Conservation (phyloP, 495 filamentous ascomycete species). For the Neurospora hispaniola region DNA sequence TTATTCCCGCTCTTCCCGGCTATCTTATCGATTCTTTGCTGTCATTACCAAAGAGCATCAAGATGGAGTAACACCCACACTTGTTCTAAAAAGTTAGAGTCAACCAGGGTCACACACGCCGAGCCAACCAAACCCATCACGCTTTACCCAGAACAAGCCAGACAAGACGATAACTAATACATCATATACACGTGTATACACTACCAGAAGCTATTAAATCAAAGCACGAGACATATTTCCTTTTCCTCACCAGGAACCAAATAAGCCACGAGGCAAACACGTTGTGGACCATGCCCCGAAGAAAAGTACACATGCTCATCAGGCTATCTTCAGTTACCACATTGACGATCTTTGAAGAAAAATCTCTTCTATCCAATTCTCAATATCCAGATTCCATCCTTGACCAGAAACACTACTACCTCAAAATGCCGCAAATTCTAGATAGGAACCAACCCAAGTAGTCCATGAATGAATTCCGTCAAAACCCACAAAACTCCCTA, state of each 20-base stretch:
- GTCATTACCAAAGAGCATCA: no score
- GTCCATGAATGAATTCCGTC: no score
- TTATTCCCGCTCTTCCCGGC: background rate
- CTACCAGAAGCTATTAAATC: background rate
- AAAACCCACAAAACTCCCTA: background rate
- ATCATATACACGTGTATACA: no score
- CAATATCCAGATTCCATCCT: background rate
- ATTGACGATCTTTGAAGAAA: background rate
- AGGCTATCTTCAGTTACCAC: background rate
- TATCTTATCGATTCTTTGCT: background rate
- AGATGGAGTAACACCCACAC: no score
- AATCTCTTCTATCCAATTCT: background rate
- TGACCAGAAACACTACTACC: no score
- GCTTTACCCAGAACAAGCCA: background rate
- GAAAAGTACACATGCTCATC: background rate
- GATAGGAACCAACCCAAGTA: no score
- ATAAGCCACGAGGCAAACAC: background rate
- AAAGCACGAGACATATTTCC: background rate
- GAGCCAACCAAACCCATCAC: background rate
- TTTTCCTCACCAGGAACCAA: background rate
- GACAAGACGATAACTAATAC: no score
- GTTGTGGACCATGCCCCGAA: background rate
- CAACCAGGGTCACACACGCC: background rate
- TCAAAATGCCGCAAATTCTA: no score
- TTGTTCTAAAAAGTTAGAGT: background rate